Conservation (phyloP, 176 grass and related monocot species). For the Canna indica region DNA sequence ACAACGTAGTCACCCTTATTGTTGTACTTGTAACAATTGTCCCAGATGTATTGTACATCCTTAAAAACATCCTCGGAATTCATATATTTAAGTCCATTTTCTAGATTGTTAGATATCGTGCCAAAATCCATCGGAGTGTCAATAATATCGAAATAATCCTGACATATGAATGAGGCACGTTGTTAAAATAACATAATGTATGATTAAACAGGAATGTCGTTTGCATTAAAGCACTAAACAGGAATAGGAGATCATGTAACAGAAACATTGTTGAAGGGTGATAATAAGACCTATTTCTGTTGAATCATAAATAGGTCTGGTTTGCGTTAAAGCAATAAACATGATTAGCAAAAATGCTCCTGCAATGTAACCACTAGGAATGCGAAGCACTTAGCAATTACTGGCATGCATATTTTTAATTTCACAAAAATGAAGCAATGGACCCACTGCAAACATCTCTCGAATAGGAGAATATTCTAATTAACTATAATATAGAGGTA, state of each 20-base stretch:
- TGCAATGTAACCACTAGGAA: too few species aligned
- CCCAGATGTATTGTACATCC: slow-evolving; percentile 88
- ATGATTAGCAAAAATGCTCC: too few species aligned
- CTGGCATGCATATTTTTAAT: neutral
- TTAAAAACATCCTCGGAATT: slow-evolving; percentile 87
- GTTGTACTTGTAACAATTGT: slow-evolving; percentile 87
- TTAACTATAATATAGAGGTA: neutral
- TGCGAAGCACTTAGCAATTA: too few species aligned
- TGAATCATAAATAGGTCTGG: too few species aligned
- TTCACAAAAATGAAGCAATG: neutral
- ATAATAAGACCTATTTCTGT: too few species aligned
- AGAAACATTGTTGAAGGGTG: neutral
- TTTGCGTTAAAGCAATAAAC: neutral
- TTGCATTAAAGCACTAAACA: neutral
- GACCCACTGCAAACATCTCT: neutral
- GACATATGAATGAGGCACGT: slow-evolving; percentile 9
- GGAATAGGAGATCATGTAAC: neutral
- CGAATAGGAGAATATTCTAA: neutral
- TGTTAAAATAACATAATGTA: neutral
- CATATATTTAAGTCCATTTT: slow-evolving; percentile 67
- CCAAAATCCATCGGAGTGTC: slow-evolving; percentile 99
- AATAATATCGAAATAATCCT: slow-evolving; percentile 98
- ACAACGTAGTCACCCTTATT: slow-evolving; percentile 96
- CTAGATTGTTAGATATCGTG: slow-evolving; percentile 77
- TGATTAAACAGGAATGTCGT: neutral